Evolutionary conservation across 768 basidiomycete genomes (phyloP).

Genomic region (Rhodotorula kratochvilovae): DNA sequence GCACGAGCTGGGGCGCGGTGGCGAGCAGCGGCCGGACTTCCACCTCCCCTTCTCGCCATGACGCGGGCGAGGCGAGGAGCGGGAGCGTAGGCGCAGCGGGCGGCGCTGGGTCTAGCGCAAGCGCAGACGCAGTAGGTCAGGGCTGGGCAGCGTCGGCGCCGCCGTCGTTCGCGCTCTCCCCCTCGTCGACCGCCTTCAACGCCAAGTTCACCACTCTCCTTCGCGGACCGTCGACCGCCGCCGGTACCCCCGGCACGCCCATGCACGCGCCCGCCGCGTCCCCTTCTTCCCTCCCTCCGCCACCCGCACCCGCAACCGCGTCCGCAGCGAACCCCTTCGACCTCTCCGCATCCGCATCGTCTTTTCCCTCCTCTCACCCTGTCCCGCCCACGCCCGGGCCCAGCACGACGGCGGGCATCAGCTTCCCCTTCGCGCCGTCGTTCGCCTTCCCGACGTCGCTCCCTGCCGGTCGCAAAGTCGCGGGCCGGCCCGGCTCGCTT

Average conservation of each 20-base stretch:
- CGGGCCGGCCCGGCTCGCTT: neutral
- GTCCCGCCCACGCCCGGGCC: neutral
- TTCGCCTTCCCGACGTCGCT: neutral
- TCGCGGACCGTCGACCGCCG: neutral
- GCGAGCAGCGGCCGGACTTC: neutral
- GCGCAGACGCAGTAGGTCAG: constrained; percentile 50
- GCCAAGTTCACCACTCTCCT: constrained; percentile 19
- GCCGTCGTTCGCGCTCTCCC: constrained; percentile 16
- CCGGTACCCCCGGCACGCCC: constrained; percentile 2
- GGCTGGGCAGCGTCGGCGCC: neutral
- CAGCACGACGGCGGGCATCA: neutral
- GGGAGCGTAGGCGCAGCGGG: neutral
- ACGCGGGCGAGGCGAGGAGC: neutral
- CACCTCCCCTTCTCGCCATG: neutral
- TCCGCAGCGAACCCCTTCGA: neutral
- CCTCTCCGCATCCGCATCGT: neutral
- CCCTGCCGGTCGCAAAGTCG: neutral
- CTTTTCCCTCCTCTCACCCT: neutral
- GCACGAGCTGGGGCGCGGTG: neutral
- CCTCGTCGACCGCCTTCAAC: constrained; percentile 23
- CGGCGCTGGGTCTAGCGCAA: constrained; percentile 28
- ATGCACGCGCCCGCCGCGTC: constrained; percentile 13
- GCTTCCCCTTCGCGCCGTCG: neutral
- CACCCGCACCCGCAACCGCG: neutral
- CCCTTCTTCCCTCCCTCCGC: constrained; percentile 15